Evolutionary conservation across 2,329 filamentous ascomycete genomes (phyloP).

Genomic region (Botryotinia narcissicola): DNA sequence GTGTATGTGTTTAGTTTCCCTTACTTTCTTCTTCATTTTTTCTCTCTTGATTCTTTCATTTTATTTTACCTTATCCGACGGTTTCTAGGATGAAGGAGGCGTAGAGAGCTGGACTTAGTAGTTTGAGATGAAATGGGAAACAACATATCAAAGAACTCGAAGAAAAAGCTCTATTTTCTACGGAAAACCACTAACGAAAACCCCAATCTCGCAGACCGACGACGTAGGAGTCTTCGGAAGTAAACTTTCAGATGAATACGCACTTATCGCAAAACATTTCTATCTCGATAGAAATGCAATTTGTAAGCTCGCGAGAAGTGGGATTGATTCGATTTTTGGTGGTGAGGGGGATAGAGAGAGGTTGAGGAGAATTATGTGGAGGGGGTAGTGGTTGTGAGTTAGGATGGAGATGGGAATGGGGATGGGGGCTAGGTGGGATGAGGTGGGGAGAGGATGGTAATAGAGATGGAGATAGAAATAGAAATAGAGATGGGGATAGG

Average conservation of each 20-base stretch:
- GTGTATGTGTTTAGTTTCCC: conserved; percentile 52
- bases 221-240: conserved; percentile 82
- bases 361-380: conserved; percentile 52
- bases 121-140: neutral
- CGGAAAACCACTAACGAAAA: neutral
- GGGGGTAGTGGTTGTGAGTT: neutral
- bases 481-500: too few relatives aligned
- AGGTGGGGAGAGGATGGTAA: neutral
- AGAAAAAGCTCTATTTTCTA: neutral
- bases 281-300: conserved; percentile 49
- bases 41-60: neutral
- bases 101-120: neutral
- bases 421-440: neutral
- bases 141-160: neutral
- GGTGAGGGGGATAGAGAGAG: conserved; percentile 59
- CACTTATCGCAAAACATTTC: conserved; percentile 70
- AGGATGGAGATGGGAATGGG: neutral
- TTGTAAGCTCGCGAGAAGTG: conserved; percentile 56
- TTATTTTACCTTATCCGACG: neutral
- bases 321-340: conserved; percentile 65
- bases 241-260: conserved; percentile 72
- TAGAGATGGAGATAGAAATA: neutral
- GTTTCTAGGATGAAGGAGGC: neutral
- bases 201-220: conserved; percentile 59
- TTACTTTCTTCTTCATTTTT: neutral